Evolutionary conservation across 2,329 filamentous ascomycete species (phyloP).

Genomic region (Hypomyces perniciosus): DNA sequence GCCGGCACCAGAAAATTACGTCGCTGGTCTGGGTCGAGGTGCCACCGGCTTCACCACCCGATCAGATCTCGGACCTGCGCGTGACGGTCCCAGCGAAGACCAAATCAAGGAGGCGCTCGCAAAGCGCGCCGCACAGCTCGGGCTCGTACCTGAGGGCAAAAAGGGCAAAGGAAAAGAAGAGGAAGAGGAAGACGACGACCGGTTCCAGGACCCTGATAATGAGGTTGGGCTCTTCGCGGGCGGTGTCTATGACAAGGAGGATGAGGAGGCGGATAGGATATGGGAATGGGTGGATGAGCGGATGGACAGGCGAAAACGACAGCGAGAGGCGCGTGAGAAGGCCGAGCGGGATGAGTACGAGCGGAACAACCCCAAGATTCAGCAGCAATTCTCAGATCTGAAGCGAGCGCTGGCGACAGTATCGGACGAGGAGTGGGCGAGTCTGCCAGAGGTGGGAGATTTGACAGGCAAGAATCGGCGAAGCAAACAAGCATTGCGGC

Average conservation of each 20-base stretch:
- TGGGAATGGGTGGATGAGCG: conserved; percentile 95
- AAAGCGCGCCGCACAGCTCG: conserved; percentile 83
- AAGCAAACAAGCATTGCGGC: conserved; percentile 72
- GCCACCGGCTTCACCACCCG: conserved; percentile 97
- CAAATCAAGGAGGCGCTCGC: conserved; percentile 97
- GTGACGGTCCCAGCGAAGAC: conserved; percentile 93
- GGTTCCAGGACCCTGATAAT: conserved; percentile 95
- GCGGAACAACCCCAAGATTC: conserved; percentile 94
- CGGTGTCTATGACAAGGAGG: conserved; percentile 93
- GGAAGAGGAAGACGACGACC: conserved; percentile 65
- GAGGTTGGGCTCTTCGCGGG: conserved; percentile 93
- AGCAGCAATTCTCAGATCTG: conserved; percentile 93
- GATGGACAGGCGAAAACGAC: conserved; percentile 84
- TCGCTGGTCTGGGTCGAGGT: conserved; percentile 93
- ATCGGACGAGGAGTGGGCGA: conserved; percentile 94
- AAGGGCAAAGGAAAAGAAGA: conserved; percentile 61
- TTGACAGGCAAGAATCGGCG: conserved; percentile 90
- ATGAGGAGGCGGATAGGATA: conserved; percentile 94
- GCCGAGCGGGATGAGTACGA: conserved; percentile 93
- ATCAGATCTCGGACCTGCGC: conserved; percentile 89
- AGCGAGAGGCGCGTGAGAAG: conserved; percentile 92
- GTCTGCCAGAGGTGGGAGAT: conserved; percentile 90
- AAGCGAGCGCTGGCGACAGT: conserved; percentile 86
- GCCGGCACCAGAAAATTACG: conserved; percentile 79
- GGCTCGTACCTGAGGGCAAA: conserved; percentile 62